Evolutionary conservation across 1,284 basidiomycete genomes (phyloP).

Genomic region (Heliocybe sulcata): DNA sequence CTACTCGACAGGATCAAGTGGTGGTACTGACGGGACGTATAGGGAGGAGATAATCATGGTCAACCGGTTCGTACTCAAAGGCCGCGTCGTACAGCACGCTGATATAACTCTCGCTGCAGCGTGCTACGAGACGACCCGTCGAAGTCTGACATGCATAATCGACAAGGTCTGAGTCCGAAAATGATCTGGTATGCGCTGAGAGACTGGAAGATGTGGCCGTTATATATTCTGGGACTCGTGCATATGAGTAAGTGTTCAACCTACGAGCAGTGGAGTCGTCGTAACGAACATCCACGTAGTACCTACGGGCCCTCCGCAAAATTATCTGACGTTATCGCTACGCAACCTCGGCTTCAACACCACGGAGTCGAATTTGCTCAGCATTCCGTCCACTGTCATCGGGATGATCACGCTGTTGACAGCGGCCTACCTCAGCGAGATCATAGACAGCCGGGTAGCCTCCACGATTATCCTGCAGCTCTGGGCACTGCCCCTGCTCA

Average conservation of each 20-base stretch:
- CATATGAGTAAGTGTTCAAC: background rate
- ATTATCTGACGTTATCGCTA: slow-evolving; percentile 58
- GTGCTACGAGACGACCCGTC: slow-evolving; percentile 68
- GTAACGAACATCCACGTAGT: slow-evolving; percentile 20
- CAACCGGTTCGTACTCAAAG: slow-evolving; percentile 28
- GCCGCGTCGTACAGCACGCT: background rate
- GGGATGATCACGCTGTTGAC: slow-evolving; percentile 19
- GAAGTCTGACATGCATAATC: slow-evolving; percentile 76
- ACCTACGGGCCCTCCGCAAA: slow-evolving; percentile 39
- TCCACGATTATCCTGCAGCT: slow-evolving; percentile 49
- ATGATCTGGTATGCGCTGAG: slow-evolving; percentile 50
- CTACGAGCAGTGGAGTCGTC: background rate
- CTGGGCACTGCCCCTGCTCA: slow-evolving; percentile 55
- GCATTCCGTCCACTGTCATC: slow-evolving; percentile 40
- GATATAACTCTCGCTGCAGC: slow-evolving; percentile 39
- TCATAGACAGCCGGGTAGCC: slow-evolving; percentile 45
- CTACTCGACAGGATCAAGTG: slow-evolving; percentile 16
- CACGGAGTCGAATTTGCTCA: slow-evolving; percentile 52
- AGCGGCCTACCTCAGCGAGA: slow-evolving; percentile 26
- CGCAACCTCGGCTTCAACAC: slow-evolving; percentile 59
- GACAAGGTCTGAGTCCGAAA: slow-evolving; percentile 52
- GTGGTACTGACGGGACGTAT: background rate
- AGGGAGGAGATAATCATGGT: slow-evolving; percentile 54
- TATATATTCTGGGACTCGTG: slow-evolving; percentile 42
- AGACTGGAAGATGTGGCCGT: slow-evolving; percentile 67